Evolutionary conservation across 2,329 filamentous ascomycete genomes (phyloP), one percentile per base, ranked within the genome.

Genomic region (Polychaeton citri): DNA sequence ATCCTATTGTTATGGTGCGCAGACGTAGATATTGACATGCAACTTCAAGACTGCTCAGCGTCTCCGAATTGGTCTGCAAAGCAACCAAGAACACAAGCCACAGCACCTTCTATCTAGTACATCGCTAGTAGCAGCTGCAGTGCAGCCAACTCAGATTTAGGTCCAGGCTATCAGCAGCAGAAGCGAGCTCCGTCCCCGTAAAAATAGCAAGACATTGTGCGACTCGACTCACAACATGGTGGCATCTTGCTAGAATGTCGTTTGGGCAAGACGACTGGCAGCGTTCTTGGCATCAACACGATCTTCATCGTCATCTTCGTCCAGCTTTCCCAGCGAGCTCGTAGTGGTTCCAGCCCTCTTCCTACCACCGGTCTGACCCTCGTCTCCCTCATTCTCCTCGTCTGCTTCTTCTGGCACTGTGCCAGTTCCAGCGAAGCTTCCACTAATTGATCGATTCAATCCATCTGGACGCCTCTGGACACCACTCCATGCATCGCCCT

Each of bases 401-500:
- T 72, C 73, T 7, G 60, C 61, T 21, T 66, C 72, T 41, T 74
- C 75, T 10, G 69, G 65, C 7, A 78, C 63, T 19, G 71, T 44
- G 69, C 43, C 50, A n/a, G 72, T 44, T 30, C 42, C 65, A 43
- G 78, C 72, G 44, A 82, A 72, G 53, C 76, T 81, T 33, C 80
- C 77, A 38, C 81, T 85, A 45, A 87, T 70, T 54, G 79, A 87
- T 49, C 86, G 72, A 52, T 73, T 80, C 38, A 85, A 62, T n/a
- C 77, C 79, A 49, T 93, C 84, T 19, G 79, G 76, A 37, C 83
- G 74, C 42, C 90, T 74, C 21, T 87, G 84, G 19, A 95, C 86
- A 39, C 90, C 90, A 51, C 85, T 94, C 90, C 90, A 98, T 12
- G 90, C 81, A 59, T 98, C 90, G n/a, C 90, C 90, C 64, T 93